Evolutionary conservation across 129 eudicot species (phyloP), one percentile per base, ranked within the genome.

Genomic region (Artemisia tridentata): DNA sequence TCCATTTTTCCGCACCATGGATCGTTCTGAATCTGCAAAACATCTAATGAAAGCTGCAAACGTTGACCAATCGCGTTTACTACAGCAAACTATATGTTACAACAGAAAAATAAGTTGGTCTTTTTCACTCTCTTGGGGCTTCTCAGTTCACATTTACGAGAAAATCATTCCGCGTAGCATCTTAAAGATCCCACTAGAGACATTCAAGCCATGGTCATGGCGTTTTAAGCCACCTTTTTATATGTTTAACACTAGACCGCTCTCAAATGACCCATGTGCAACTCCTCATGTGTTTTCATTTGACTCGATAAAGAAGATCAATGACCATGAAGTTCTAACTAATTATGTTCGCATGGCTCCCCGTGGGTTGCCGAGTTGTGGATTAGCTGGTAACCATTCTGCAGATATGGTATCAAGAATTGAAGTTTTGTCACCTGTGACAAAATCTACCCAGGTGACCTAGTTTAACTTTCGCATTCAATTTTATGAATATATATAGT

Each of bases 81-180:
- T 60, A 27, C 65, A 60, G n/a, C 65, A 60, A 27, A 27, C 65
- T 10, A 27, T 27, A 25, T 27, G 65, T 6, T 60, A 60, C 43
- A 60, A 60, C 65, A 60, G 46, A 60, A 27, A 11, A 10, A 15
- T 60, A 27, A 25, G 3, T 6, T 60, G 46, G 65, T 60, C 46
- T 4, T 60, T 60, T 27, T 60, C 65, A 27, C 5, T 60, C 4
- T 60, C 65, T 23, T 60, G 65, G 65, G 65, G 65, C 46, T 60
- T 12, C 46, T 60, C 65, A 1, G 14, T 60, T 27, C 65, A 60
- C 46, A 14, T 60, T 3, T 60, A 60, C 65, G 65, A 60, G 11
- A 27, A 3, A 60, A 21, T 60, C 11, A 60, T 60, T 4, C 65
- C 65, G 0, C 46, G 65, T 60, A 60, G 46, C 65, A 27, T 60